Evolutionary conservation across 2,329 filamentous ascomycete genomes (phyloP).

Genomic region (Diaporthe citriasiana): DNA sequence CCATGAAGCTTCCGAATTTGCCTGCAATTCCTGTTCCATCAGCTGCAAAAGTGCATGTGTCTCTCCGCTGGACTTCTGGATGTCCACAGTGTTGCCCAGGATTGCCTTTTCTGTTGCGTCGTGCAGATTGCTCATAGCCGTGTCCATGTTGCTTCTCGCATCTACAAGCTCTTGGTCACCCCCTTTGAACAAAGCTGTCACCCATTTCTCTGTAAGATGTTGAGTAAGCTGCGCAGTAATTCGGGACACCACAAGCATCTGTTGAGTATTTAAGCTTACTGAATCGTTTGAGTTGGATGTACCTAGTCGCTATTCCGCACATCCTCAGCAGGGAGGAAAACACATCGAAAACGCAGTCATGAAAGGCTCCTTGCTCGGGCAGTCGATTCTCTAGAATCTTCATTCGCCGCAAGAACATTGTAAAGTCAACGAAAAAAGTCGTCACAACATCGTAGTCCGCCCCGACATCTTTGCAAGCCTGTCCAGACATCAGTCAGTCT

Average conservation of each 20-base stretch:
- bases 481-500: neutral
- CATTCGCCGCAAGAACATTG: slow-evolving; percentile 12
- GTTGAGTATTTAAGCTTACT: slow-evolving; percentile 34
- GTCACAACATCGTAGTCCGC: slow-evolving; percentile 17
- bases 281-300: slow-evolving; percentile 52
- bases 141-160: neutral
- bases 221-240: neutral
- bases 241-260: too few species aligned
- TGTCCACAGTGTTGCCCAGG: neutral
- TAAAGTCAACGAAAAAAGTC: slow-evolving; percentile 20
- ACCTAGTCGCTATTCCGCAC: slow-evolving; percentile 53
- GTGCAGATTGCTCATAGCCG: neutral
- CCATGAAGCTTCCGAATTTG: neutral
- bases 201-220: neutral
- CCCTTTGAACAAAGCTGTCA: neutral
- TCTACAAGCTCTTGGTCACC: slow-evolving; percentile 3
- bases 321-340: slow-evolving; percentile 53
- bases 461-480: slow-evolving; percentile 17
- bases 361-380: slow-evolving; percentile 49
- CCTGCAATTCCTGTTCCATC: slow-evolving; percentile 19
- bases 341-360: slow-evolving; percentile 54
- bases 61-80: neutral
- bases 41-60: neutral
- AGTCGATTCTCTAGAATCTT: slow-evolving; percentile 46
- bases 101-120: slow-evolving; percentile 13